Evolutionary conservation across 1,139 yeast species (phyloP), one percentile per base, ranked within the genome.

Genomic region (Candida freyschussii): DNA sequence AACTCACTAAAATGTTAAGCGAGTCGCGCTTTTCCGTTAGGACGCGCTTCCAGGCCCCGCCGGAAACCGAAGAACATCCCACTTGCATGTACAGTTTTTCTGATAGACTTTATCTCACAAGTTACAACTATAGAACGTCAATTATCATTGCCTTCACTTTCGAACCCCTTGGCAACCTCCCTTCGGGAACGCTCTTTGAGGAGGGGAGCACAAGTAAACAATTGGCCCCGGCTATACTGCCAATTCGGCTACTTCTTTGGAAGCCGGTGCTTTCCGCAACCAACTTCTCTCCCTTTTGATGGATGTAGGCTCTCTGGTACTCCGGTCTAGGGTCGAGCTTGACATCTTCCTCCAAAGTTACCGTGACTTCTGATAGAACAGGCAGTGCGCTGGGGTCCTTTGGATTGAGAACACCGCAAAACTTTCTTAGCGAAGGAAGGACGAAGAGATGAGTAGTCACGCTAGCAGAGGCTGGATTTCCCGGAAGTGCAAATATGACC

Each of bases 391-490:
- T 39, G 4, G 34, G 30, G 12, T 32, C 30, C 3, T 46, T 17
- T 5, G 27, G 19, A 18, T 37, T 30, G 4, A 16, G 6, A 4
- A 36, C 17, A 2, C 72, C 71, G 7, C 59, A 47, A 41, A 54
- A 53, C 36, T 56, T 51, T 17, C 61, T 44, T 17, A 69, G 33
- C 3, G 70, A 58, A 1, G 74, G 71, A n/a, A 66, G 52, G 2
- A 68, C 74, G 51, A 70, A 69, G 18, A 70, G 42, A 36, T 65
- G 59, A 31, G 60, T 55, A 17, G 73, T 66, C 3, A 69, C 75
- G 5, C 60, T 52, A 1, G 73, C 72, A 3, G 73, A 67, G 0
- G 72, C 75, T 6, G 76, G 76, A 40, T 70, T 70, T 1, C 76
- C 76, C 1, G 76, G 76, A 3, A 70, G 56, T 0, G 70, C 75